Evolutionary conservation across 306 rosid species (phyloP).

Genomic region (Trifolium fragiferum): DNA sequence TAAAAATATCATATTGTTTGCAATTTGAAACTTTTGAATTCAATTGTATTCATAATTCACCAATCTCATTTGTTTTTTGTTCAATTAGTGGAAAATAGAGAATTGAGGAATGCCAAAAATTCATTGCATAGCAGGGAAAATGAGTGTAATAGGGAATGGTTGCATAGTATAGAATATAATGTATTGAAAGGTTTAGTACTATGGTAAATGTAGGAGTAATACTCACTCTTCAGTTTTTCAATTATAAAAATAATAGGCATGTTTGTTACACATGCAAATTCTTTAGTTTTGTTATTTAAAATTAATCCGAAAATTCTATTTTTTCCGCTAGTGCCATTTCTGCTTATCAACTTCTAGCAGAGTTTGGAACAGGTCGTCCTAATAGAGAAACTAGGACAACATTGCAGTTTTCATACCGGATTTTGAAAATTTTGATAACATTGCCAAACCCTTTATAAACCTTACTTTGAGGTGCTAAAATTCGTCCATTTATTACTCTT

Average conservation of each 20-base stretch:
- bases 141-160: no score
- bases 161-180: no score
- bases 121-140: no score
- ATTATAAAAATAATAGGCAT: not conserved
- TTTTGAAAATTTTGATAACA: not conserved
- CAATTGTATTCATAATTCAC: conserved; percentile 1
- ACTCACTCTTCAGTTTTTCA: not conserved
- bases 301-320: not conserved
- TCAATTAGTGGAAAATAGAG: conserved; percentile 1
- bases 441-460: not conserved
- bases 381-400: not conserved
- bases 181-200: not conserved
- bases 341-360: not conserved
- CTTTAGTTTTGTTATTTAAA: not conserved
- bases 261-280: not conserved
- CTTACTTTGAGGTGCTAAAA: not conserved
- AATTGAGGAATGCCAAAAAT: not conserved
- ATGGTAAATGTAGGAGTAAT: not conserved
- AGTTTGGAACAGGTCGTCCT: not conserved
- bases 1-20: not conserved
- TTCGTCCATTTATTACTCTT: not conserved
- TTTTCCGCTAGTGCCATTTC: not conserved
- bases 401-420: not conserved
- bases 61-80: not conserved
- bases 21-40: not conserved